phyloP scores from a whole-genome alignment of 2,329 filamentous ascomycete genomes.

The Curvularia sp. region DNA sequence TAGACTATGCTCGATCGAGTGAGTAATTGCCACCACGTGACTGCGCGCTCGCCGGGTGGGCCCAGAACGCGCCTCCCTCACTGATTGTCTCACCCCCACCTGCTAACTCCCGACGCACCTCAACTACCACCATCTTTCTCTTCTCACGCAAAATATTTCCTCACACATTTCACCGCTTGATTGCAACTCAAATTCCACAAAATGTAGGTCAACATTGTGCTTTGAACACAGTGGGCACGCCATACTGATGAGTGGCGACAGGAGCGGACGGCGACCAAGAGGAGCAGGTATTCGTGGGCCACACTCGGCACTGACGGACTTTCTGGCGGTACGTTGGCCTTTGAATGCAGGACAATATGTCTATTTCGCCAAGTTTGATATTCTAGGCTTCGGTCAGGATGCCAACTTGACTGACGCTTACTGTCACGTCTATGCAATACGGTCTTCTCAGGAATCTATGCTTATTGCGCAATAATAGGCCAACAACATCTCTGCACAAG shows the following conservation, averaged over 20 bases:
- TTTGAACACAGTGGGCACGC: background rate
- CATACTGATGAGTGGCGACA: conserved; percentile 34
- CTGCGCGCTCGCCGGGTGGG: conserved; percentile 21
- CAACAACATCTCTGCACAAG: conserved; percentile 74
- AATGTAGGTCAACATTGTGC: conserved; percentile 24
- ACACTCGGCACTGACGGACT: conserved; percentile 73
- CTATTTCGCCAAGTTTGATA: background rate
- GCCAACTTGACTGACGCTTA: background rate
- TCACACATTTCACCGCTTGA: background rate
- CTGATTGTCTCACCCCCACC: conserved; percentile 18
- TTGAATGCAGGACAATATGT: background rate
- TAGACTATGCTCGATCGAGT: conserved; percentile 15
- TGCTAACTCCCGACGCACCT: conserved; percentile 3
- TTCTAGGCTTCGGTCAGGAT: background rate
- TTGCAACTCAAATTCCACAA: background rate
- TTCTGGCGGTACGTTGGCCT: conserved; percentile 63
- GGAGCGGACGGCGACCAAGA: conserved; percentile 50
- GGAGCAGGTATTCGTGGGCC: conserved; percentile 61
- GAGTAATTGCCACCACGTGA: conserved; percentile 46
- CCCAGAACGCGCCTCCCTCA: conserved; percentile 26
- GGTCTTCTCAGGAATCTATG: background rate
- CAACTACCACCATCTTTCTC: background rate
- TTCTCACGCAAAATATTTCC: background rate
- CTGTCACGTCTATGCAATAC: background rate
- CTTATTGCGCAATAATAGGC: conserved; percentile 55